Base-by-base conservation (phyloP, 2,329 filamentous ascomycete species). In the Helotiales sp. region DNA sequence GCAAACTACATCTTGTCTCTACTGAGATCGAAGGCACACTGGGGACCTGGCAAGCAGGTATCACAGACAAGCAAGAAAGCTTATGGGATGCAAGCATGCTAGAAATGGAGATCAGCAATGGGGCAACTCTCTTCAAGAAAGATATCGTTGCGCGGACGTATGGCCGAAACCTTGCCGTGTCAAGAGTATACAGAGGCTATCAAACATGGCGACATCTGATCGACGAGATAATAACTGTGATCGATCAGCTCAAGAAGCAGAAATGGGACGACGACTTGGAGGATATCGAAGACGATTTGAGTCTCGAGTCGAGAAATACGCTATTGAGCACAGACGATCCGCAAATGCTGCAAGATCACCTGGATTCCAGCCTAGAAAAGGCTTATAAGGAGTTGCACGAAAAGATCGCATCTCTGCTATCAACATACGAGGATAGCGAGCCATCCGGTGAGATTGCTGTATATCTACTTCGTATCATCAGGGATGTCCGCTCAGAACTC, bases 291-390 rank as follows among this genome's bases (percentile, higher is more conserved):
- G 88, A 91, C 59, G 89, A 93, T 61, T 80, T 89, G 54, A 84
- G 81, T 0, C 81, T 89, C 19, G 86, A 90, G 60, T 79, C 79
- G 17, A 81, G 87, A 31, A 87, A 91, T 65, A 80, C 81, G 34
- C 72, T 86, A 0, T 78, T 96, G 12, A 91, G 87, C 71, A 84
- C 84, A 52, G 85, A 93, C 31, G 90, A 95, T 65, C 87, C 89
- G 0, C 76, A 79, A 38, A 72, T 81, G 61, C 74, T 95, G 6
- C 81, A 85, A 56, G 79, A 84, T 31, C 80, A 79, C 54, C 79
- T 90, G 1, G 75, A 85, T 48, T 69, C 76, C 5, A 79, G 83
- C 1, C 74, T 91, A 5, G 75, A 76, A 30, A 75, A 79, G 46
- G 80, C 86, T 0, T 87, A 89, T 66, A 68, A 76, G 12, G 75